A percentile compares a stretch with the other conserved stretches of the same genome.
phyloP scores from a whole-genome alignment of 345 rosid species.

The Hevea brasiliensis region DNA sequence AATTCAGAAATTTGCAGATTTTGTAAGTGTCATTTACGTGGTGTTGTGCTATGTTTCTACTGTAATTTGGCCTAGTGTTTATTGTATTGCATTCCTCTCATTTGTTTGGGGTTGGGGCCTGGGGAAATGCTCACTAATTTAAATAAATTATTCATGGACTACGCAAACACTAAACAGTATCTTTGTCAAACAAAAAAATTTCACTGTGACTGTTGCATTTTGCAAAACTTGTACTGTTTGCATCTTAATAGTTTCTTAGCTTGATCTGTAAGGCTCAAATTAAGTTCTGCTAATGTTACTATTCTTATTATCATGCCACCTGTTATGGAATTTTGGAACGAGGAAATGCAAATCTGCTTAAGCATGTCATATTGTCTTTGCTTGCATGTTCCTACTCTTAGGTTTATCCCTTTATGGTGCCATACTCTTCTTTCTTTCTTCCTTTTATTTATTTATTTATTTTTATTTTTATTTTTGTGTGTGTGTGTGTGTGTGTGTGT shows the following conservation, averaged over 20 bases:
- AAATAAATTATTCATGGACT: too few relatives aligned
- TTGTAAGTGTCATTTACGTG: constrained; percentile 53
- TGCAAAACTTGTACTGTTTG: background rate
- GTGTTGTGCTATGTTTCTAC: background rate
- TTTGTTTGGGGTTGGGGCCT: background rate
- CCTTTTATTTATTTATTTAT: too few relatives aligned
- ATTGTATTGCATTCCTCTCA: background rate
- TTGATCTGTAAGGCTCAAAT: background rate
- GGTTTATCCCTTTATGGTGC: background rate
- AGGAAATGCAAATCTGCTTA: background rate
- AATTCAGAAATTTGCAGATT: constrained; percentile 97
- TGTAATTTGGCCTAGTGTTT: background rate
- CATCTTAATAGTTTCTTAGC: constrained; percentile 1
- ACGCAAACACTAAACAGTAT: too few relatives aligned
- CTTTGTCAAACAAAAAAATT: too few relatives aligned
- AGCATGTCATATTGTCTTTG: background rate
- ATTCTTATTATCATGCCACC: background rate
- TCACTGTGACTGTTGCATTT: too few relatives aligned
- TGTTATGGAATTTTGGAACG: background rate
- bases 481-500: too few relatives aligned
- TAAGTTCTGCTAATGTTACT: background rate
- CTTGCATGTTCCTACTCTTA: background rate
- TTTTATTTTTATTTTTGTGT: too few relatives aligned
- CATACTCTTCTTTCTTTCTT: too few relatives aligned
- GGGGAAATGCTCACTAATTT: too few relatives aligned